Percentiles rank a stretch among this genome's conserved stretches.
Conservation (phyloP, 768 basidiomycete species). For the Podaxis sp. region DNA sequence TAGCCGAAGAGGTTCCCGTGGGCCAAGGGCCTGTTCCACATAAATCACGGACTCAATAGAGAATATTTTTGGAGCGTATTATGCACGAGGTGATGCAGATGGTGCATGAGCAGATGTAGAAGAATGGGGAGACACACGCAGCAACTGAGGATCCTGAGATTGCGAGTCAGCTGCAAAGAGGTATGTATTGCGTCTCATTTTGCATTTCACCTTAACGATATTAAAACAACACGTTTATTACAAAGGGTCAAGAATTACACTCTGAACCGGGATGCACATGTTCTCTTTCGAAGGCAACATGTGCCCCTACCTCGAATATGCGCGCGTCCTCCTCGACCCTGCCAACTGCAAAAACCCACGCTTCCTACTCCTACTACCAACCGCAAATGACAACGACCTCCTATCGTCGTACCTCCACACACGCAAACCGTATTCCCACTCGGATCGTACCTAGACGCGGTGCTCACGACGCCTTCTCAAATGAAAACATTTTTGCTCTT, state of each 20-base stretch:
- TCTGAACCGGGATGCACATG: conserved; percentile 91
- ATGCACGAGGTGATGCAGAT: conserved; percentile 82
- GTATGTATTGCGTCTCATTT: conserved; percentile 40
- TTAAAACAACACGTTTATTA: not conserved
- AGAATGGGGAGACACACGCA: conserved; percentile 75
- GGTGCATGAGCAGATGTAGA: conserved; percentile 93
- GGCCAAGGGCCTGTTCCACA: conserved; percentile 79
- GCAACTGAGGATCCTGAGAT: conserved; percentile 85
- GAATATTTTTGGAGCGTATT: conserved; percentile 93
- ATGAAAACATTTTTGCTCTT: too few relatives aligned
- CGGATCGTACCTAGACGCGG: conserved; percentile 88
- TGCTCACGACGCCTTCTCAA: conserved; percentile 60
- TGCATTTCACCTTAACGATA: not conserved
- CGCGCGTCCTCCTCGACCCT: conserved; percentile 90
- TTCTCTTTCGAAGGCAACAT: conserved; percentile 94
- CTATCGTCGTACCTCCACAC: conserved; percentile 69
- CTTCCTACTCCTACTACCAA: conserved; percentile 70
- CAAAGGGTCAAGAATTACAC: conserved; percentile 91
- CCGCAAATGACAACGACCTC: conserved; percentile 62
- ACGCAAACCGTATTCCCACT: conserved; percentile 82
- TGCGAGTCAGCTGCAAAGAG: conserved; percentile 82
- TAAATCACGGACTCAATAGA: conserved; percentile 88
- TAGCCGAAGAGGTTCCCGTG: conserved; percentile 87
- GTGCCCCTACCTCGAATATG: conserved; percentile 92
- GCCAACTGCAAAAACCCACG: conserved; percentile 91